Conservation (phyloP, 2,329 filamentous ascomycete genomes). For the Cordyceps javanica region DNA sequence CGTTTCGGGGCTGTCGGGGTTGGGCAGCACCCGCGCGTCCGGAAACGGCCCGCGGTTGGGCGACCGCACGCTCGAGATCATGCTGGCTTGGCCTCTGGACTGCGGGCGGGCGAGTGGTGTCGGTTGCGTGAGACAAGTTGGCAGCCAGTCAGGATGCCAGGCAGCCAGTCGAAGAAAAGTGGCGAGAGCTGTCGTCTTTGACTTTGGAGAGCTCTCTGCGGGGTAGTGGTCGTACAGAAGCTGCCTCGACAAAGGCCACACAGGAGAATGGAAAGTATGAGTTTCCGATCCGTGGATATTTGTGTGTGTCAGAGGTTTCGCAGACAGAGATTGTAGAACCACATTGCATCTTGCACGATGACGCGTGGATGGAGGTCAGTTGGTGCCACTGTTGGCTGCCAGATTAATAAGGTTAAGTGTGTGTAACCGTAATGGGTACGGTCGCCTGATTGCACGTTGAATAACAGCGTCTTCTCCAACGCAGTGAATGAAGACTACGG, state of each 20-base stretch:
- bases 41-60: not conserved
- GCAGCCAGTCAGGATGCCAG: not conserved
- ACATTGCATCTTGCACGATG: too few species aligned
- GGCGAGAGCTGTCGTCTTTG: slow-evolving; percentile 1
- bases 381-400: too few species aligned
- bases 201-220: not conserved
- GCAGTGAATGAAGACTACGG: too few species aligned
- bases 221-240: not conserved
- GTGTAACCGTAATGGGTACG: too few species aligned
- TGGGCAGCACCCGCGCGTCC: not conserved
- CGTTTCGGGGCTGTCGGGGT: not conserved
- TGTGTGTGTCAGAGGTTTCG: too few species aligned
- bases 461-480: too few species aligned
- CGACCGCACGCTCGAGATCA: slow-evolving; percentile 1
- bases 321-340: too few species aligned
- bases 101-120: not conserved
- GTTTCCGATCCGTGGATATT: too few species aligned
- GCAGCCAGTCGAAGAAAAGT: not conserved
- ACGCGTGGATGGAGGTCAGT: too few species aligned
- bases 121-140: not conserved
- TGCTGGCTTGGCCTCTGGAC: not conserved
- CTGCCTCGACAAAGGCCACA: not conserved
- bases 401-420: too few species aligned
- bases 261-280: too few species aligned
- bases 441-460: too few species aligned